A percentile compares a stretch with the other conserved stretches of the same genome.
Evolutionary conservation across 202 grass and related monocot species (phyloP).

Genomic region (Zizania palustris): DNA sequence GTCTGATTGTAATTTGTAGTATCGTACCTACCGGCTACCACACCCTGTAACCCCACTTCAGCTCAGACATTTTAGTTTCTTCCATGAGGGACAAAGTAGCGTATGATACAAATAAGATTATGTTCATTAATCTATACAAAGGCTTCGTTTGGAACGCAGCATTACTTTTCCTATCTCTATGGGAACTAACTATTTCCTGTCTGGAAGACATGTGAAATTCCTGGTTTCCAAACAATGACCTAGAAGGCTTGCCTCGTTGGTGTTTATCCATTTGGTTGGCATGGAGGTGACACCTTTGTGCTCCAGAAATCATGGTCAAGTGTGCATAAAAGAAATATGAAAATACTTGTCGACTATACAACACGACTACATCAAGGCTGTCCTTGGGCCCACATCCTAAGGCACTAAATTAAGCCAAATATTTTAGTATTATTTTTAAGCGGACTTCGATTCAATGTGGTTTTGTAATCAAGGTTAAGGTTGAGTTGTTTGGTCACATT

Average conservation of each 20-base stretch:
- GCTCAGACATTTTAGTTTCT: not conserved
- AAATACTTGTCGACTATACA: not conserved
- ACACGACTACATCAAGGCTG: not conserved
- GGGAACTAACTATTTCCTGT: not conserved
- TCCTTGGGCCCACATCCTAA: no score
- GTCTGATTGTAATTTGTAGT: not conserved
- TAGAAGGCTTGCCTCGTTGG: not conserved
- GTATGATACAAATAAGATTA: not conserved
- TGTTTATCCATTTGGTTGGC: not conserved
- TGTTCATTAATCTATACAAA: not conserved
- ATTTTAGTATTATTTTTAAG: no score
- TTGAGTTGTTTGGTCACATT: no score
- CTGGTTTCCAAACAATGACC: not conserved
- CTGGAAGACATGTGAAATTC: not conserved
- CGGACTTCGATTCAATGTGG: no score
- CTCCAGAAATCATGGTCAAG: not conserved
- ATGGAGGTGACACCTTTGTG: not conserved
- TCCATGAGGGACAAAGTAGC: no score
- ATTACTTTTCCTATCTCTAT: not conserved
- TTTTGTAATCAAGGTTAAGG: no score
- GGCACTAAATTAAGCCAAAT: no score
- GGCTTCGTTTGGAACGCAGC: no score
- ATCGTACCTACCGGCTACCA: not conserved
- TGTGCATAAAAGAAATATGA: not conserved
- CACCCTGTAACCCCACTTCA: not conserved